Evolutionary conservation across 352 stramenopile genomes (phyloP).

Genomic region (Phytopythium ostracodes): DNA sequence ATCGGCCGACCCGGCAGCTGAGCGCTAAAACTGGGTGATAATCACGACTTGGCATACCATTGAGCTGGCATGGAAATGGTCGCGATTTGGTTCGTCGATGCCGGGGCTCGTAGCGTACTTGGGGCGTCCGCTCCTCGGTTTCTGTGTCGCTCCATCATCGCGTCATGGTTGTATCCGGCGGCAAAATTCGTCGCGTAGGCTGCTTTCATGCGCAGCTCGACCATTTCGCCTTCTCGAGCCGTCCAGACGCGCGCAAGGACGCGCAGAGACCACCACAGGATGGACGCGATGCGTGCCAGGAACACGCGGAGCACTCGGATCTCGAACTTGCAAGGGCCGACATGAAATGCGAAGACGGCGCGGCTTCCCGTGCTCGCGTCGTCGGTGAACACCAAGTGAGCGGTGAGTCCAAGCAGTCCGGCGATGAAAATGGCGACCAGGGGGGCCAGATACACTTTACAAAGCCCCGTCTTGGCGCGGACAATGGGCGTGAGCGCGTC

Average conservation of each 20-base stretch:
- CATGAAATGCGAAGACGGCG: not conserved
- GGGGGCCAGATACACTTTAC: not conserved
- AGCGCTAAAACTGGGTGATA: not conserved
- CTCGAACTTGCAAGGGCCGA: conserved; percentile 4
- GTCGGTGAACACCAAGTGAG: not conserved
- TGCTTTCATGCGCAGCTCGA: conserved; percentile 4
- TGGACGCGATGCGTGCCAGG: not conserved
- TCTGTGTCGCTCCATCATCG: not conserved
- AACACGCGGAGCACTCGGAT: not conserved
- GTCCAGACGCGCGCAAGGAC: conserved; percentile 1
- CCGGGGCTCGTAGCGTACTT: not conserved
- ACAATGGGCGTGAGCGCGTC: conserved; percentile 6
- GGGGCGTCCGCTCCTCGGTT: not conserved
- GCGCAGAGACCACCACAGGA: conserved; percentile 8
- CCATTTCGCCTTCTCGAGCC: conserved; percentile 3
- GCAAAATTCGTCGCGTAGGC: not conserved
- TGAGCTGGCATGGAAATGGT: not conserved
- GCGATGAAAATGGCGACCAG: conserved; percentile 6
- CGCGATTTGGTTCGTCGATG: not conserved
- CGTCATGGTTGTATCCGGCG: not conserved
- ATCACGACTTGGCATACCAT: not conserved
- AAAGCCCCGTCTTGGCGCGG: conserved; percentile 4
- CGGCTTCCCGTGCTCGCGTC: not conserved
- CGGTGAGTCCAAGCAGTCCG: not conserved
- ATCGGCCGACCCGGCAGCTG: not conserved